These are phyloP conservation scores for Plenodomus lindquistii DNA, from an alignment of 2,329 filamentous ascomycete genomes.

Conservation along the genomic window DNA sequence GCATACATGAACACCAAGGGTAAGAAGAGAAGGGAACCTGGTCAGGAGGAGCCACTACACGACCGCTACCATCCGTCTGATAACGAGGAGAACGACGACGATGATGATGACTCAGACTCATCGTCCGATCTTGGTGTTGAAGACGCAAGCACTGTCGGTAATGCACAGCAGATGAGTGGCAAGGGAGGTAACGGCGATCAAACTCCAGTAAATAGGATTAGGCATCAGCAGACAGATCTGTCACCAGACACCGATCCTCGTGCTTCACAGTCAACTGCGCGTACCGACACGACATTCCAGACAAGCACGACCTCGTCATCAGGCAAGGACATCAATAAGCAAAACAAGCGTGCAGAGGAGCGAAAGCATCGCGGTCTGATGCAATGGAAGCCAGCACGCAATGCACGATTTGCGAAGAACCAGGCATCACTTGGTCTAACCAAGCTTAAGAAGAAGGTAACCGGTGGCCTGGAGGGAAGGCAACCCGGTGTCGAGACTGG, in stretches of 20 bases:
- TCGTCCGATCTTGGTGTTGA: constrained; percentile 62
- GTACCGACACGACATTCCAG: constrained; percentile 31
- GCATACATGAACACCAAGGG: constrained; percentile 59
- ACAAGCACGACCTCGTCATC: constrained; percentile 20
- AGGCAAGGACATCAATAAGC: constrained; percentile 64
- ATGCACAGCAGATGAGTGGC: constrained; percentile 26
- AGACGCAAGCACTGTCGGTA: constrained; percentile 52
- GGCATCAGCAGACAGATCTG: constrained; percentile 34
- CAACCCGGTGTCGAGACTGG: constrained; percentile 85
- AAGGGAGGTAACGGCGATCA: constrained; percentile 16
- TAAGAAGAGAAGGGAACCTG: constrained; percentile 61
- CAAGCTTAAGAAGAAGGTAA: constrained; percentile 76
- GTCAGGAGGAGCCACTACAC: constrained; percentile 55
- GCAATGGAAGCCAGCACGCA: constrained; percentile 92
- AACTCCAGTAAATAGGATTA: constrained; percentile 20
- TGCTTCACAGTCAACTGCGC: constrained; percentile 29
- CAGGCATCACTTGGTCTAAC: constrained; percentile 78
- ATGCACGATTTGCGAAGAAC: constrained; percentile 83
- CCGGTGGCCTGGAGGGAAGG: constrained; percentile 71
- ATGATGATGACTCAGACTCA: constrained; percentile 47
- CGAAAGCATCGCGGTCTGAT: constrained; percentile 87
- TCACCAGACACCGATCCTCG: constrained; percentile 28
- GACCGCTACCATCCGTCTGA: constrained; percentile 55
- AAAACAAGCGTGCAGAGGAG: constrained; percentile 72
- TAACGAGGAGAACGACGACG: constrained; percentile 46